Base-by-base conservation (phyloP, 768 basidiomycete genomes). In the Calocybe cyanea region DNA sequence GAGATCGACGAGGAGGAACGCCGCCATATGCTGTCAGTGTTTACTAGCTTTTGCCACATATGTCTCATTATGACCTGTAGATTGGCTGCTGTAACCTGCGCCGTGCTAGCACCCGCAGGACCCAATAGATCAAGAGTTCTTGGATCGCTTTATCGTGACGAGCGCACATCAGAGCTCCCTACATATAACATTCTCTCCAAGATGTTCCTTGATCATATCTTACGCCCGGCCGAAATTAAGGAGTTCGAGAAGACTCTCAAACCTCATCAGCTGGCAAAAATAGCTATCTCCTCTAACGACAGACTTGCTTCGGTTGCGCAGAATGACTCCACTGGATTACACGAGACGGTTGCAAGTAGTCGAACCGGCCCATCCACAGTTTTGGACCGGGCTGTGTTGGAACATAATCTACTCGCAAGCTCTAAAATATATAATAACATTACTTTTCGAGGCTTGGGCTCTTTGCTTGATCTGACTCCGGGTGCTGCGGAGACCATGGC, bases 371-470 rank as follows among this genome's bases (percentile, higher is more conserved):
- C 96, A 2, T 85, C 91, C 5, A 98, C 94, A 8, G 94, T 99
- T 15, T 77, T 99, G 34, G 96, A 98, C 63, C 81, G 94, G 37
- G 96, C 96, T 5, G 93, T 99, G 37, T 91, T 98, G 86, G 96
- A 99, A 63, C 96, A 99, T 68, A 99, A 99, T 64, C 75, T 99
- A 8, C 80, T 97, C 50, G 92, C 94, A 3, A 93, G 92, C 63
- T 95, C 93, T 2, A 91, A 93, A 58, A 92, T 98, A 41, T 99
- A 98, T 63, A 92, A 91, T 63, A 98, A 97, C 57, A 96, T 99
- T 69, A 90, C 92, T 20, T 98, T 98, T 67, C 72, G 78, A 20
- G 96, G 95, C n/a, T 68, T 98, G 8, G 96, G 96, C 17, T 81
- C 87, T 1, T 70, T 98, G 13, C 75, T 99, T 38, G 90, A 92